These are phyloP conservation scores for Saprolegnia diclina DNA, from an alignment of 352 stramenopile species.

Conservation along the genomic window DNA sequence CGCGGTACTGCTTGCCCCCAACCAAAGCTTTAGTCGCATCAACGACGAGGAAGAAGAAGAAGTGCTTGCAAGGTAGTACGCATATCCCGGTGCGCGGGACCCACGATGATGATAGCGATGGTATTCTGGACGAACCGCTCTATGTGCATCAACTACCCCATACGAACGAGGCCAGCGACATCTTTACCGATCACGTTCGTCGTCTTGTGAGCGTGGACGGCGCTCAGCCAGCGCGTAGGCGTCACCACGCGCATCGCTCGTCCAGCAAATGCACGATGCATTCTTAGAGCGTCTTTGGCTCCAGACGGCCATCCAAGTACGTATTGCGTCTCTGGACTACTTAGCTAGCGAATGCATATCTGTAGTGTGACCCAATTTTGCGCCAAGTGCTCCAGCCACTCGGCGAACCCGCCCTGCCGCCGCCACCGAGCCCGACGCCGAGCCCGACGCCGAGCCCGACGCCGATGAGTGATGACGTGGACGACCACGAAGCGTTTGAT, in stretches of 20 bases:
- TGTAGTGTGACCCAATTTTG: constrained; percentile 20
- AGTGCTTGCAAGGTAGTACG: neutral
- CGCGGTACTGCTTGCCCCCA: neutral
- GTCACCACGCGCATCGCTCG: neutral
- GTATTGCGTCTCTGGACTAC: neutral
- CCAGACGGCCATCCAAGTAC: constrained; percentile 11
- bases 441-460: neutral
- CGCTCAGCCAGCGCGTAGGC: neutral
- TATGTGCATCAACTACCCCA: neutral
- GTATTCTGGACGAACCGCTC: constrained; percentile 20
- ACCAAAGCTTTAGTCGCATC: neutral
- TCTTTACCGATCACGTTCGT: neutral
- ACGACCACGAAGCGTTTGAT: neutral
- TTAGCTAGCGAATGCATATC: neutral
- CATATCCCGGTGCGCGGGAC: neutral
- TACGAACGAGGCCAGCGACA: neutral
- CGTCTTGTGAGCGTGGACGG: neutral
- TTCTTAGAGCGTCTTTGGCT: constrained; percentile 22
- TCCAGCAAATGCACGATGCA: constrained; percentile 24
- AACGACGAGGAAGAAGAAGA: neutral
- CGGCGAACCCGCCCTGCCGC: neutral
- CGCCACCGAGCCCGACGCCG: neutral
- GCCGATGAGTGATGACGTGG: too few relatives aligned
- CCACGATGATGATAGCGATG: constrained; percentile 1
- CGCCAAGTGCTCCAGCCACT: constrained; percentile 13